phyloP scores from a whole-genome alignment of 306 rosid genomes.

The Cicer cuneatum region DNA sequence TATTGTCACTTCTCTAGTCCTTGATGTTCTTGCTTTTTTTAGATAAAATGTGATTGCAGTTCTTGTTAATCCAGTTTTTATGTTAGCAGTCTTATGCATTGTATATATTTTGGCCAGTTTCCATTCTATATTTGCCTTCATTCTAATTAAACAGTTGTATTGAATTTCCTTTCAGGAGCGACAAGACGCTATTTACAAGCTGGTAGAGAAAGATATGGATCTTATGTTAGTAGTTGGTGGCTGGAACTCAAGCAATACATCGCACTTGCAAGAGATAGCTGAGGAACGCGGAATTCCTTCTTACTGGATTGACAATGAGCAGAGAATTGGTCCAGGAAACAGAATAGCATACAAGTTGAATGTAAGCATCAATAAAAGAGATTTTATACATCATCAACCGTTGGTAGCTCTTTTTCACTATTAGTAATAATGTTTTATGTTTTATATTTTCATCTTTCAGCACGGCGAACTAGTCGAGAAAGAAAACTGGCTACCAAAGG shows the following conservation, averaged over 20 bases:
- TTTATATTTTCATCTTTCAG: slow-evolving; percentile 48
- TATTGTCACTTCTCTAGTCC: slow-evolving; percentile 42
- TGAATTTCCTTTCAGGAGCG: slow-evolving; percentile 70
- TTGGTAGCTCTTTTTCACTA: slow-evolving; percentile 28
- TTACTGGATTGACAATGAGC: slow-evolving; percentile 90
- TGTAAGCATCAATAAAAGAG: slow-evolving; percentile 55
- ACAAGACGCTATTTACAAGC: slow-evolving; percentile 99
- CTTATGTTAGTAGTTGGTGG: slow-evolving; percentile 92
- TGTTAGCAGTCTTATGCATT: neutral
- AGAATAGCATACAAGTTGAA: slow-evolving; percentile 78
- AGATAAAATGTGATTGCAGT: slow-evolving; percentile 8
- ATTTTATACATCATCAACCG: slow-evolving; percentile 12
- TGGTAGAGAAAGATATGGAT: slow-evolving; percentile 81
- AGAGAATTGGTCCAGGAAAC: slow-evolving; percentile 97
- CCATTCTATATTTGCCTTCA: neutral
- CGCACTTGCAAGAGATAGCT: slow-evolving; percentile 98
- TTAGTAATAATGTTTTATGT: neutral
- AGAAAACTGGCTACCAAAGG: slow-evolving; percentile 84
- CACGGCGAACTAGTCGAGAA: slow-evolving; percentile 96
- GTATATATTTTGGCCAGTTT: neutral
- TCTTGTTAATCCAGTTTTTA: slow-evolving; percentile 12
- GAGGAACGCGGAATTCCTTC: slow-evolving; percentile 95
- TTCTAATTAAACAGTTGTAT: slow-evolving; percentile 20
- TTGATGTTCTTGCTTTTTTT: slow-evolving; percentile 25
- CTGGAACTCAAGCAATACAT: slow-evolving; percentile 97